Evolutionary conservation across 2,329 filamentous ascomycete genomes (phyloP).

Genomic region (Ophiognomonia clavigignenti-juglandacearum): DNA sequence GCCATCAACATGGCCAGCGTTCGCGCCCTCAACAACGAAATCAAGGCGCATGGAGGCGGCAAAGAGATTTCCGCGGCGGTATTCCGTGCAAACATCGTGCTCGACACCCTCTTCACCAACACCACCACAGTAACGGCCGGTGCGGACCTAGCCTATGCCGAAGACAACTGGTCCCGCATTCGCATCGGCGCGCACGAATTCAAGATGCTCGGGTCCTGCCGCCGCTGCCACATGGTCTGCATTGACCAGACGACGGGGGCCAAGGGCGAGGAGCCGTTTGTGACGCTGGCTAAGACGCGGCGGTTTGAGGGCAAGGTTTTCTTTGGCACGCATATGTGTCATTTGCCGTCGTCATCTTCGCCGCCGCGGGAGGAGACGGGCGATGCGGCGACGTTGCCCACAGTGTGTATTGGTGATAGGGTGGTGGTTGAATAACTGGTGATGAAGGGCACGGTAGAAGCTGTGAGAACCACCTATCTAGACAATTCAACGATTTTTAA

Average conservation of each 20-base stretch:
- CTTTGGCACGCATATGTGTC: conserved; percentile 79
- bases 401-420: no score
- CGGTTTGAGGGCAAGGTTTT: conserved; percentile 78
- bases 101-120: conserved; percentile 41
- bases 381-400: no score
- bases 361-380: no score
- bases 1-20: conserved; percentile 78
- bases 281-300: conserved; percentile 82
- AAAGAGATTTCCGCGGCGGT: conserved; percentile 64
- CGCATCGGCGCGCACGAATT: conserved; percentile 61
- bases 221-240: conserved; percentile 94
- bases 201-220: conserved; percentile 75
- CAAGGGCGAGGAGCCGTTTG: conserved; percentile 79
- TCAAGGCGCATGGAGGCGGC: conserved; percentile 57
- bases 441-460: no score
- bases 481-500: no score
- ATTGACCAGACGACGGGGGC: conserved; percentile 79
- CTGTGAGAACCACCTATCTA: no score
- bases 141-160: conserved; percentile 58
- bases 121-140: no score
- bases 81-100: conserved; percentile 85
- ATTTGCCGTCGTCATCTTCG: no score
- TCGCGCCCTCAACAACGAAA: conserved; percentile 68
- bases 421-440: no score
- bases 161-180: conserved; percentile 72